Percentiles rank a stretch among this genome's conserved stretches.
These are phyloP conservation scores for Parsonsia alboflavescens DNA, from an alignment of 257 asterid species.

Conservation along the genomic window DNA sequence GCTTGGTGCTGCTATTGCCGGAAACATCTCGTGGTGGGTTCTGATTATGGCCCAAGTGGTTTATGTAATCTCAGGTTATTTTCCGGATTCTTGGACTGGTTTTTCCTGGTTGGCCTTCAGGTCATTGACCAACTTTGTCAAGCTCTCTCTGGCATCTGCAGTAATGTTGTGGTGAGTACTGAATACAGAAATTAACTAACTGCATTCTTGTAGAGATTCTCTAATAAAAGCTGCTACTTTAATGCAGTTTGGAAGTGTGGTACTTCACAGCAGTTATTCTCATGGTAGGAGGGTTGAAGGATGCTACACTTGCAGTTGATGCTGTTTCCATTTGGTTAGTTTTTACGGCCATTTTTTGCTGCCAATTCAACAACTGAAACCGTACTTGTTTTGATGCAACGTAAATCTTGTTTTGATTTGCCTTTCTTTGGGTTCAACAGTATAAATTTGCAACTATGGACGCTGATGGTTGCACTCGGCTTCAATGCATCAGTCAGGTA, in stretches of 20 bases:
- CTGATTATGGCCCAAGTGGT: constrained; percentile 13
- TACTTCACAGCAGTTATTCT: constrained; percentile 40
- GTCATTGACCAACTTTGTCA: constrained; percentile 21
- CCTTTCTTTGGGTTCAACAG: constrained; percentile 17
- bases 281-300: constrained; percentile 40
- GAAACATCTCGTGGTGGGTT: constrained; percentile 26
- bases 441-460: constrained; percentile 33
- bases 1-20: constrained; percentile 29
- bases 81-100: constrained; percentile 34
- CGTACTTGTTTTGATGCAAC: not conserved
- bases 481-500: constrained; percentile 36
- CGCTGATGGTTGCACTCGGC: constrained; percentile 33
- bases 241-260: constrained; percentile 42
- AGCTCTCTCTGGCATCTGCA: constrained; percentile 34
- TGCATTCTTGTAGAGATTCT: not conserved
- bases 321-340: constrained; percentile 42
- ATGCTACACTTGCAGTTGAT: constrained; percentile 39
- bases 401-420: not conserved
- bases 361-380: not conserved
- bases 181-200: not conserved
- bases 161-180: constrained; percentile 34
- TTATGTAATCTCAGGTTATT: constrained; percentile 25
- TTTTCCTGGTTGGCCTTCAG: constrained; percentile 31
- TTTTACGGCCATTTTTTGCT: not conserved
- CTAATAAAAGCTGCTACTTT: not conserved